Conservation (phyloP, 768 basidiomycete species). For the Cytidiella melzeri region DNA sequence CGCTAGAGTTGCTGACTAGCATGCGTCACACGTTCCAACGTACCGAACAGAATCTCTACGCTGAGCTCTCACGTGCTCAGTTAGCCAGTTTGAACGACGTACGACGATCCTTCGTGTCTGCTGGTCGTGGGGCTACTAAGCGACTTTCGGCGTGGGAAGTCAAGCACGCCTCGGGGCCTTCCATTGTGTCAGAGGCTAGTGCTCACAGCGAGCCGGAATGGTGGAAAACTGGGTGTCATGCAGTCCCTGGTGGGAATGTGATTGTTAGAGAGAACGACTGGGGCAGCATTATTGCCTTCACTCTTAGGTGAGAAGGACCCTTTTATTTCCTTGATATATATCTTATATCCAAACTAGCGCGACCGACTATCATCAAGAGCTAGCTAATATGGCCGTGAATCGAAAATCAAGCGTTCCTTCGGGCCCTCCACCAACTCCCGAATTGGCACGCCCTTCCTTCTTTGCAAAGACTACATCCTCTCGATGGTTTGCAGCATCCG, state of each 20-base stretch:
- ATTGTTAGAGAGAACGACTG: slow-evolving; percentile 66
- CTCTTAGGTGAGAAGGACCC: slow-evolving; percentile 63
- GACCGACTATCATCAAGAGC: slow-evolving; percentile 46
- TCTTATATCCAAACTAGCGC: slow-evolving; percentile 37
- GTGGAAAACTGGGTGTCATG: slow-evolving; percentile 58
- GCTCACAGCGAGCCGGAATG: slow-evolving; percentile 46
- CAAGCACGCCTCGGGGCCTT: slow-evolving; percentile 45
- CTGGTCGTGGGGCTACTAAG: slow-evolving; percentile 46
- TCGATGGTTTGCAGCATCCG: slow-evolving; percentile 40
- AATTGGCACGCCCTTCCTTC: slow-evolving; percentile 37
- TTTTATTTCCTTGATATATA: too few relatives aligned
- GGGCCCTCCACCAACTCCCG: slow-evolving; percentile 16
- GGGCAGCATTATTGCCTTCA: slow-evolving; percentile 77
- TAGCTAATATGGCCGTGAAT: slow-evolving; percentile 24
- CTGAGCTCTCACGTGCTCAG: slow-evolving; percentile 44
- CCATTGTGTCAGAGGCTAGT: slow-evolving; percentile 12
- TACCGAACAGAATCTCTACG: slow-evolving; percentile 54
- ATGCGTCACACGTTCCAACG: slow-evolving; percentile 54
- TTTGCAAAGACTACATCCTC: slow-evolving; percentile 43
- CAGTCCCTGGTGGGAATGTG: slow-evolving; percentile 59
- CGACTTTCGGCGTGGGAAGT: slow-evolving; percentile 57
- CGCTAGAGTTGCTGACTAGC: slow-evolving; percentile 36
- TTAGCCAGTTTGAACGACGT: slow-evolving; percentile 52
- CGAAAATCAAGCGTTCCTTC: slow-evolving; percentile 6
- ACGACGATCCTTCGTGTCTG: slow-evolving; percentile 47